Evolutionary conservation across 148 eudicot genomes (phyloP).

Genomic region (Cornus controversa): DNA sequence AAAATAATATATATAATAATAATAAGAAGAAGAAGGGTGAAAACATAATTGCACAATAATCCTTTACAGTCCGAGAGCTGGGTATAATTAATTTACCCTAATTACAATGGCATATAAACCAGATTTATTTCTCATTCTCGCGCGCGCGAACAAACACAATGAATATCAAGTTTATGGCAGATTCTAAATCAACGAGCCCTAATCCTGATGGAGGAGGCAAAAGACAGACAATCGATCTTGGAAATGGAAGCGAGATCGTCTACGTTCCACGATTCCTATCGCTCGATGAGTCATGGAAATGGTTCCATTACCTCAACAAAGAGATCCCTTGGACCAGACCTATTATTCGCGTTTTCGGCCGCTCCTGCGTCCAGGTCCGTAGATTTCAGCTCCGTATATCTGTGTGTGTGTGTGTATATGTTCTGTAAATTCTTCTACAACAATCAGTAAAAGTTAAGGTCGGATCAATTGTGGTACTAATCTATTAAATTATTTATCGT

Average conservation of each 20-base stretch:
- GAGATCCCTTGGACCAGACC: constrained; percentile 91
- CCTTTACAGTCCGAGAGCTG: too few relatives aligned
- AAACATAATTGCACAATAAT: too few relatives aligned
- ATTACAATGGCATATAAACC: too few relatives aligned
- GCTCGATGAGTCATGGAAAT: constrained; percentile 52
- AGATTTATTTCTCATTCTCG: neutral
- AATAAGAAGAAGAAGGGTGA: too few relatives aligned
- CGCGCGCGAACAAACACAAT: neutral
- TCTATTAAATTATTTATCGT: too few relatives aligned
- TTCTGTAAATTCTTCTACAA: too few relatives aligned
- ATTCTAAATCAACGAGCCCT: neutral
- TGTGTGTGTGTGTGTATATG: neutral
- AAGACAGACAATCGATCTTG: constrained; percentile 36
- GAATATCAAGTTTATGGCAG: neutral
- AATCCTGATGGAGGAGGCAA: neutral
- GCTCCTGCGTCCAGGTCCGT: constrained; percentile 64
- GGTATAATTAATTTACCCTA: too few relatives aligned
- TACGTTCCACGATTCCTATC: constrained; percentile 47
- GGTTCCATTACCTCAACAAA: constrained; percentile 56
- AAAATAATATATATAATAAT: too few relatives aligned
- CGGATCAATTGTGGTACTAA: too few relatives aligned
- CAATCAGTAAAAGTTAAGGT: too few relatives aligned
- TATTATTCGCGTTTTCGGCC: constrained; percentile 77
- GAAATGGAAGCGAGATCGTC: constrained; percentile 62
- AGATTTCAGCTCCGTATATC: neutral